A percentile compares a stretch with the other conserved stretches of the same genome.
Conservation (phyloP, 73 alveolate genomes). For the Stentor coeruleus region DNA sequence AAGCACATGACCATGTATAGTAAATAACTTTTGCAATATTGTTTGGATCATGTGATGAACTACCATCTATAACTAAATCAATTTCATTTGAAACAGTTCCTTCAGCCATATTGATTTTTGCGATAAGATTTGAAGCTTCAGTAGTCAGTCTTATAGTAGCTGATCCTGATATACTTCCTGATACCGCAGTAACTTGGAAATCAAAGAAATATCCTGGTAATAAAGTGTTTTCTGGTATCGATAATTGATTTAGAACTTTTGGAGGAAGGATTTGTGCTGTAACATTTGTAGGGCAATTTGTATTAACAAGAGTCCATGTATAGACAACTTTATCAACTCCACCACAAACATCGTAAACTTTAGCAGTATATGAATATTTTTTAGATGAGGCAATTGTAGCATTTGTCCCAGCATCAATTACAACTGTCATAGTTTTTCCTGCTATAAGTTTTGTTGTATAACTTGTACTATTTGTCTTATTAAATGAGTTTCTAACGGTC, state of each 20-base stretch:
- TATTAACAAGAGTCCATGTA: neutral
- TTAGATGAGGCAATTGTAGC: neutral
- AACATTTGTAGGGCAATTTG: neutral
- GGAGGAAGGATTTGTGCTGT: neutral
- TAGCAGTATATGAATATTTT: neutral
- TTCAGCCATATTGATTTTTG: neutral
- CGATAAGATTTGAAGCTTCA: neutral
- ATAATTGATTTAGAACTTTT: neutral
- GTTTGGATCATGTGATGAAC: neutral
- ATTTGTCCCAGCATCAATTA: neutral
- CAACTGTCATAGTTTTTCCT: neutral
- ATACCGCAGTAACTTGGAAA: neutral
- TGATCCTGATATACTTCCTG: neutral
- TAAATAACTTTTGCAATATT: neutral
- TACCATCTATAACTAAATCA: neutral
- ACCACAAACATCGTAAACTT: neutral
- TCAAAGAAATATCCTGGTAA: neutral
- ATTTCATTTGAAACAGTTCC: neutral
- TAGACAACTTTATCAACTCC: neutral
- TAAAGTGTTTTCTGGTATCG: neutral
- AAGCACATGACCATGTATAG: neutral
- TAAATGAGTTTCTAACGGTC: neutral
- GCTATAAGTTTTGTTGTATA: neutral
- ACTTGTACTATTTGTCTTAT: neutral
- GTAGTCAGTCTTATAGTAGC: neutral